Conservation (phyloP, 1,139 yeast species). For the Yamadazyma epiphylla region DNA sequence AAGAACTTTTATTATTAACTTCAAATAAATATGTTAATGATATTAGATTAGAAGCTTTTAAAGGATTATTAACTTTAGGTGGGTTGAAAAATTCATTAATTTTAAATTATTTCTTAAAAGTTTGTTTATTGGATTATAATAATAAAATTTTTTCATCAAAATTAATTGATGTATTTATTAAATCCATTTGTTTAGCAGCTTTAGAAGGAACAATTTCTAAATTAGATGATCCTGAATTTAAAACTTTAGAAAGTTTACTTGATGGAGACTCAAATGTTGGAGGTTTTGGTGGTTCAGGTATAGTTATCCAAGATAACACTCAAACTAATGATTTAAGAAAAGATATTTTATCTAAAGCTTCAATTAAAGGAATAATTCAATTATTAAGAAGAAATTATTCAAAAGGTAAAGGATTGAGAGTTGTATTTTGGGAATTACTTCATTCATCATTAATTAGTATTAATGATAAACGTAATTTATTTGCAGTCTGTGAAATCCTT, state of each 20-base stretch:
- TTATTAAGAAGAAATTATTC: conserved; percentile 63
- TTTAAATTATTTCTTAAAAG: conserved; percentile 57
- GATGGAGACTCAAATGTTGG: conserved; percentile 17
- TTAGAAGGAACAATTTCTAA: conserved; percentile 53
- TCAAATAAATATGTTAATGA: conserved; percentile 45
- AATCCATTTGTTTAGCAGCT: conserved; percentile 66
- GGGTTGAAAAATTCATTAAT: conserved; percentile 66
- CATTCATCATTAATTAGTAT: conserved; percentile 59
- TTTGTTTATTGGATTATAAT: conserved; percentile 50
- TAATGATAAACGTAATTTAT: conserved; percentile 57
- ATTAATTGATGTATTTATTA: conserved; percentile 45
- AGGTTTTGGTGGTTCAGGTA: conserved; percentile 33
- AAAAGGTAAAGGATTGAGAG: conserved; percentile 57
- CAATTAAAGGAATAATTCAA: conserved; percentile 62
- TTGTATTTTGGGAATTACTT: conserved; percentile 66
- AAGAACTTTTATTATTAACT: conserved; percentile 51
- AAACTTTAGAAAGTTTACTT: conserved; percentile 27
- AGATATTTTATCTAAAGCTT: conserved; percentile 38
- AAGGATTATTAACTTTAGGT: conserved; percentile 67
- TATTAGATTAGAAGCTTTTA: conserved; percentile 66
- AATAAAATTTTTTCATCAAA: conserved; percentile 50
- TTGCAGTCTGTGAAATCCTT: conserved; percentile 63
- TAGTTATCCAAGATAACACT: conserved; percentile 43
- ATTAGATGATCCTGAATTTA: conserved; percentile 59
- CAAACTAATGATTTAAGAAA: conserved; percentile 30